These are phyloP conservation scores for Paraphoma sp. DNA, from an alignment of 2,329 filamentous ascomycete species.

Conservation along the genomic window DNA sequence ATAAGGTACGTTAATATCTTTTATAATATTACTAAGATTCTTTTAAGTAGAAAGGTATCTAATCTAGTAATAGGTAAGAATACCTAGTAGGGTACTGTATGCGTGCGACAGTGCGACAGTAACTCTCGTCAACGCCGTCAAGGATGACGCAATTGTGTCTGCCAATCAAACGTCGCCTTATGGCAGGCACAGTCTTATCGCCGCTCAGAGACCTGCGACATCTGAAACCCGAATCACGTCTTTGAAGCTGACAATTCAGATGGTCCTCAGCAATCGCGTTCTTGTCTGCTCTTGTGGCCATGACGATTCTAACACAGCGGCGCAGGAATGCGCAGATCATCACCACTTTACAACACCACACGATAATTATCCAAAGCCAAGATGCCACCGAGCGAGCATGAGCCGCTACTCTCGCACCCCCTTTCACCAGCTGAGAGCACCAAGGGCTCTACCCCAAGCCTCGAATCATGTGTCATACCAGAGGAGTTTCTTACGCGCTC, in stretches of 20 bases:
- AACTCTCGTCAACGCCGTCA: background rate
- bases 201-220: background rate
- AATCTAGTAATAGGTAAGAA: too few relatives aligned
- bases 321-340: background rate
- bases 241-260: conserved; percentile 7
- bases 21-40: too few relatives aligned
- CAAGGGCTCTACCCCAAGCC: conserved; percentile 21
- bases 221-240: conserved; percentile 5
- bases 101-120: background rate
- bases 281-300: too few relatives aligned
- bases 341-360: background rate
- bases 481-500: conserved; percentile 20
- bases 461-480: conserved; percentile 21
- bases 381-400: conserved; percentile 21
- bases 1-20: too few relatives aligned
- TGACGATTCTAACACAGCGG: background rate
- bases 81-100: background rate
- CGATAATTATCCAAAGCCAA: background rate
- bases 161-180: background rate
- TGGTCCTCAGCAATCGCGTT: background rate
- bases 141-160: background rate
- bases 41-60: too few relatives aligned
- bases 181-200: background rate
- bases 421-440: conserved; percentile 20
- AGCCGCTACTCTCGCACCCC: conserved; percentile 30